Evolutionary conservation across 495 filamentous ascomycete genomes (phyloP).

Genomic region (Talaromyces liani): DNA sequence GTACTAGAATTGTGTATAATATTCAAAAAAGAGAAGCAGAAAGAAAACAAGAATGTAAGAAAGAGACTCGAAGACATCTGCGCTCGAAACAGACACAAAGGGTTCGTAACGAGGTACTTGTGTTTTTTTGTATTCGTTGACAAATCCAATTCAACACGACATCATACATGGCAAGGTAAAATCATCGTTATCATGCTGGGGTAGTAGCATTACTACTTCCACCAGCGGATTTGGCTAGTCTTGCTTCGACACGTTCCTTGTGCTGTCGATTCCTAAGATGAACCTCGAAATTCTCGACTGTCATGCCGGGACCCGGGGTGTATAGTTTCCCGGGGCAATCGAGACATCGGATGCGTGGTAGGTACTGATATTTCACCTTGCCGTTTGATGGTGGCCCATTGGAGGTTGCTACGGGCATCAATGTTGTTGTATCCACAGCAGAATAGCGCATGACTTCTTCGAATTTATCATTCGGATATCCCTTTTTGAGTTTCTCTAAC

Average conservation of each 20-base stretch:
- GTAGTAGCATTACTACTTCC: background rate
- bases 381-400: constrained; percentile 38
- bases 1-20: constrained; percentile 3
- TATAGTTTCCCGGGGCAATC: constrained; percentile 94
- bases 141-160: background rate
- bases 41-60: background rate
- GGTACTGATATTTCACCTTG: constrained; percentile 60
- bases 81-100: background rate
- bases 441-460: constrained; percentile 84
- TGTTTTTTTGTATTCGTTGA: background rate
- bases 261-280: constrained; percentile 79
- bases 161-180: background rate
- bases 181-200: background rate
- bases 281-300: constrained; percentile 83
- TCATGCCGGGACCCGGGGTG: constrained; percentile 73
- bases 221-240: constrained; percentile 22
- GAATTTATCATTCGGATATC: constrained; percentile 70
- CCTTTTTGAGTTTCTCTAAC: constrained; percentile 52
- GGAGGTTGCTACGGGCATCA: constrained; percentile 42
- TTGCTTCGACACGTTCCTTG: constrained; percentile 62
- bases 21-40: background rate
- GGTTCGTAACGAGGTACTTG: background rate
- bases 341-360: constrained; percentile 79
- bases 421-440: constrained; percentile 61
- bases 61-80: background rate